Conservation (phyloP, 352 stramenopile species). For the Phytophthora colocasiae region DNA sequence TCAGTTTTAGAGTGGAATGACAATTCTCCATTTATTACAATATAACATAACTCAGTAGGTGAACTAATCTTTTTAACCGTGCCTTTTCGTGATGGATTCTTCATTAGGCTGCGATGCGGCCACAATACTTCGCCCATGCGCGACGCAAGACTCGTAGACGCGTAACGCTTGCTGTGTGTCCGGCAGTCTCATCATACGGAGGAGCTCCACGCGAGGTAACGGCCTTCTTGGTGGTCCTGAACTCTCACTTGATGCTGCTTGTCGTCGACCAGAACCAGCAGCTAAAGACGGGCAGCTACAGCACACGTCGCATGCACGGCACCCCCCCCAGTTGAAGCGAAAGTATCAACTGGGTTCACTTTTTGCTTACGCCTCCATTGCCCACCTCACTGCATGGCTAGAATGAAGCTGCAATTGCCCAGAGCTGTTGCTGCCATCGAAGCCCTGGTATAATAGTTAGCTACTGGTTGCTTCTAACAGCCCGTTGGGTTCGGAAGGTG, state of each 20-base stretch:
- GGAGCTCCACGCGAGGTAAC: constrained; percentile 12
- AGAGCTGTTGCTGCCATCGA: neutral
- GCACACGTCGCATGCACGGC: constrained; percentile 19
- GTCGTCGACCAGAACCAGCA: constrained; percentile 23
- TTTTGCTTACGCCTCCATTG: neutral
- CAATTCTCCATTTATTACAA: too few relatives aligned
- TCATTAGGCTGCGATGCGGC: constrained; percentile 8
- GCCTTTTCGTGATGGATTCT: constrained; percentile 12
- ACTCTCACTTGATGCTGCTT: neutral
- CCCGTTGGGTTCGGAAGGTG: constrained; percentile 12
- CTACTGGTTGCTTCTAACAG: constrained; percentile 5
- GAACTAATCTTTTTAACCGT: neutral
- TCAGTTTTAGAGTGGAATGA: too few relatives aligned
- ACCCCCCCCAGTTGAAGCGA: constrained; percentile 10
- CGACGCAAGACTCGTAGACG: constrained; percentile 6
- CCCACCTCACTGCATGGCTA: neutral
- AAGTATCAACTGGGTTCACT: constrained; percentile 8
- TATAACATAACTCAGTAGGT: neutral
- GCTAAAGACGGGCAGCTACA: constrained; percentile 4
- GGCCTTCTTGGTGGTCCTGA: constrained; percentile 16
- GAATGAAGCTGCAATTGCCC: neutral
- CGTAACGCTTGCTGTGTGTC: constrained; percentile 15
- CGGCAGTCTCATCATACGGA: constrained; percentile 1
- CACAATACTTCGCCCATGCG: constrained; percentile 1
- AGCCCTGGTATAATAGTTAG: neutral